Evolutionary conservation across 2,329 filamentous ascomycete genomes (phyloP).

Genomic region (Xylaria sp.): DNA sequence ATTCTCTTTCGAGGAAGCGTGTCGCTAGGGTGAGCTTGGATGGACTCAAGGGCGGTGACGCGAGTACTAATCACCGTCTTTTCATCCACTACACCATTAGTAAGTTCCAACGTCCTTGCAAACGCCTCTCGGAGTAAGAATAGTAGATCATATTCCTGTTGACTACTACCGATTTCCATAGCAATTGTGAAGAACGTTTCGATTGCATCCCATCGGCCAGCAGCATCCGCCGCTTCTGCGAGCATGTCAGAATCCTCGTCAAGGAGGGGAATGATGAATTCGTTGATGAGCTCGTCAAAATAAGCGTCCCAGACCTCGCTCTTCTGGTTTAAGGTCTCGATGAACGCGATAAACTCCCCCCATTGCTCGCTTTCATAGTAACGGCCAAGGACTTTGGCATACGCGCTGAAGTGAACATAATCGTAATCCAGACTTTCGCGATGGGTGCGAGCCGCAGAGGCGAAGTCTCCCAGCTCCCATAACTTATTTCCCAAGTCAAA

Average conservation of each 20-base stretch:
- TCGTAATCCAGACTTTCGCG: constrained; percentile 45
- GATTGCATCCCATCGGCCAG: constrained; percentile 44
- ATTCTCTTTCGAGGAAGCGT: constrained; percentile 39
- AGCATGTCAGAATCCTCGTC: constrained; percentile 40
- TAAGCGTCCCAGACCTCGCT: constrained; percentile 43
- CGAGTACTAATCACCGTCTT: constrained; percentile 41
- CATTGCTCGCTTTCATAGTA: constrained; percentile 41
- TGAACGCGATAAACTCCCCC: constrained; percentile 44
- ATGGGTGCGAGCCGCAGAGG: constrained; percentile 42
- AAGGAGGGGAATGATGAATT: constrained; percentile 42
- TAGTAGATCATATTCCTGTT: constrained; percentile 43
- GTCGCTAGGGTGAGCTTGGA: constrained; percentile 42
- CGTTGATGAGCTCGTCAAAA: constrained; percentile 47
- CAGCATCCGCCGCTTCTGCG: constrained; percentile 43
- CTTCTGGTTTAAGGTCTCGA: constrained; percentile 42
- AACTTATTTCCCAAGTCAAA: constrained; percentile 45
- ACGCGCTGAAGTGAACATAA: constrained; percentile 45
- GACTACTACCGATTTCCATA: constrained; percentile 40
- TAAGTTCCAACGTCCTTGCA: constrained; percentile 41
- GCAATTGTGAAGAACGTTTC: constrained; percentile 43
- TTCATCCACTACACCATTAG: constrained; percentile 33
- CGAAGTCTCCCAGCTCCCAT: constrained; percentile 44
- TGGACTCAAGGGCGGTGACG: constrained; percentile 40
- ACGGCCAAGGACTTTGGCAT: constrained; percentile 39
- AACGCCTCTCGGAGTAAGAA: constrained; percentile 44